Percentiles rank a stretch among this genome's conserved stretches.
Evolutionary conservation across 164 flowering plant genomes (phyloP).

Genomic region (Platanus orientalis): DNA sequence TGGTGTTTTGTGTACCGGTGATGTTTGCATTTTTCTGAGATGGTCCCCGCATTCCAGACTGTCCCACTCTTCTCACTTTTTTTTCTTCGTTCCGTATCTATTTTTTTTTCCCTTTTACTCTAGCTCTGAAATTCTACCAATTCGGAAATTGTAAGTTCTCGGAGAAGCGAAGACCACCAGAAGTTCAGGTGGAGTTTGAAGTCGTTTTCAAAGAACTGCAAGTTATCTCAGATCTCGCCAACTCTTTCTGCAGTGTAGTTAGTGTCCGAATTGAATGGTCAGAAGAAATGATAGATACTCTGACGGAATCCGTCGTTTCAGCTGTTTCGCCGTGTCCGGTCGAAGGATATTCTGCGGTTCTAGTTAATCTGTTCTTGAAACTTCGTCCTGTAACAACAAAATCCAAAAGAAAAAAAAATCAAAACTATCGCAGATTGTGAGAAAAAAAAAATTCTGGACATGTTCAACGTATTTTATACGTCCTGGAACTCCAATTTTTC

Average conservation of each 20-base stretch:
- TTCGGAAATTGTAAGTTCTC: neutral
- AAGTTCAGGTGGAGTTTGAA: neutral
- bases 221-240: neutral
- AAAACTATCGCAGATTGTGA: neutral
- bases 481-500: neutral
- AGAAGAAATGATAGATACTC: neutral
- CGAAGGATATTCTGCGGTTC: neutral
- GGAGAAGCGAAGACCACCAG: no score
- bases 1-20: neutral
- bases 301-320: conserved; percentile 1
- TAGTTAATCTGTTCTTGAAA: neutral
- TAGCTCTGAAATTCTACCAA: conserved; percentile 7
- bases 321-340: neutral
- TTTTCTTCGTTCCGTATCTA: no score
- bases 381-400: conserved; percentile 1
- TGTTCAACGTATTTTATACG: no score
- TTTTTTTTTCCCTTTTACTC: neutral
- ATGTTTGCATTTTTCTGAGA: conserved; percentile 16
- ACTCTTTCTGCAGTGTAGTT: neutral
- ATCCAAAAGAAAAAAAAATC: neutral
- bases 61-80: conserved; percentile 1
- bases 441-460: neutral
- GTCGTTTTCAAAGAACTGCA: neutral
- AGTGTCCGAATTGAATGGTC: neutral
- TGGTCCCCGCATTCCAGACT: conserved; percentile 18